Evolutionary conservation across 768 basidiomycete species (phyloP).

Genomic region (Boletus rufocinnamomeus): DNA sequence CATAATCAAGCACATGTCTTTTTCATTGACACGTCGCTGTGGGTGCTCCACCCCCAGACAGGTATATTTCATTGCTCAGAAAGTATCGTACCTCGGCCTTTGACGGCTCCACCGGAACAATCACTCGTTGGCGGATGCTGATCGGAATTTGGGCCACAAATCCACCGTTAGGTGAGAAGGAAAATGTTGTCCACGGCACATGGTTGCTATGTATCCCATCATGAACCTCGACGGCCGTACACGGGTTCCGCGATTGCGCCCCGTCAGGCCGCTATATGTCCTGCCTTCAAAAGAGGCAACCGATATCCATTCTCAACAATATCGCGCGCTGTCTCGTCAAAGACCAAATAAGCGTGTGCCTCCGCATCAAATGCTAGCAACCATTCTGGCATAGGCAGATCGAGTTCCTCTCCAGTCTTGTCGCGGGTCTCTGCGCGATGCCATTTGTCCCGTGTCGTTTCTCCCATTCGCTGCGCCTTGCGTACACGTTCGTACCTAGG

Average conservation of each 20-base stretch:
- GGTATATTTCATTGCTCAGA: slow-evolving; percentile 16
- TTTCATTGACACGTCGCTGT: slow-evolving; percentile 7
- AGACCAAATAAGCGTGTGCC: slow-evolving; percentile 26
- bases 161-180: slow-evolving; percentile 13
- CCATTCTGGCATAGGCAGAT: slow-evolving; percentile 30
- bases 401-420: slow-evolving; percentile 12
- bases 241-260: slow-evolving; percentile 10
- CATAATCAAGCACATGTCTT: slow-evolving; percentile 11
- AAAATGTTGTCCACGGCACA: slow-evolving; percentile 13
- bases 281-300: slow-evolving; percentile 13
- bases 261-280: slow-evolving; percentile 11
- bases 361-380: slow-evolving; percentile 32
- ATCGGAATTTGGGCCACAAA: slow-evolving; percentile 22
- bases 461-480: slow-evolving; percentile 25
- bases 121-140: slow-evolving; percentile 26
- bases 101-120: slow-evolving; percentile 6
- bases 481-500: slow-evolving; percentile 29
- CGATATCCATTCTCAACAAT: slow-evolving; percentile 30
- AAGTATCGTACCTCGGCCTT: neutral
- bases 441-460: slow-evolving; percentile 29
- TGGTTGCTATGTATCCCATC: slow-evolving; percentile 14
- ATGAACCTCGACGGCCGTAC: slow-evolving; percentile 4
- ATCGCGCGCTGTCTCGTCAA: slow-evolving; percentile 22
- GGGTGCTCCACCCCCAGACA: neutral
- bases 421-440: slow-evolving; percentile 23